Evolutionary conservation across 164 flowering plant genomes (phyloP).

Genomic region (Liriodendron chinense): DNA sequence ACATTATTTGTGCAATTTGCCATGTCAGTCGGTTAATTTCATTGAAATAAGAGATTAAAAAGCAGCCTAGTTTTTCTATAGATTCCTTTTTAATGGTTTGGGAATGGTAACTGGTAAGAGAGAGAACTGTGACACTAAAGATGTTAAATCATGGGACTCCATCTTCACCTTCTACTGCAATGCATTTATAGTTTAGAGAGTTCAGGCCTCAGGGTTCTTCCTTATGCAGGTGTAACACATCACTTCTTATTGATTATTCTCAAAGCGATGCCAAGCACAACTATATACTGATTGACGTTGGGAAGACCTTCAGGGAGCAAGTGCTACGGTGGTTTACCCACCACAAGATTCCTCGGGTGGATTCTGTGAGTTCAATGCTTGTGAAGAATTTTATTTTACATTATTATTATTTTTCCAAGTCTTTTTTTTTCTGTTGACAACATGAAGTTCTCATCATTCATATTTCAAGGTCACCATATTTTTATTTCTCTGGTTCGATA

Average conservation of each 20-base stretch:
- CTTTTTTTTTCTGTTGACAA: too few species aligned
- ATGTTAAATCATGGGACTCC: background rate
- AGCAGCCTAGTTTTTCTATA: too few species aligned
- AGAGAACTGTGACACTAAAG: background rate
- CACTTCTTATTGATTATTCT: slow-evolving; percentile 81
- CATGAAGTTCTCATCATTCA: too few species aligned
- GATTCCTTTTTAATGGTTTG: background rate
- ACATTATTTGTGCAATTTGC: too few species aligned
- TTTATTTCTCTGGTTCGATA: too few species aligned
- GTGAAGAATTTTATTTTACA: background rate
- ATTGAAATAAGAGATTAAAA: too few species aligned
- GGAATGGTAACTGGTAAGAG: background rate
- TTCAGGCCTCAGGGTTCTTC: background rate
- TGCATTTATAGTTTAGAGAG: slow-evolving; percentile 3
- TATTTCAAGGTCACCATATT: too few species aligned
- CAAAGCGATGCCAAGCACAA: slow-evolving; percentile 49
- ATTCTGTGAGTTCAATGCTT: slow-evolving; percentile 55
- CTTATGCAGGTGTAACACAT: slow-evolving; percentile 85
- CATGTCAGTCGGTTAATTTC: too few species aligned
- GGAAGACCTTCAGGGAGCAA: slow-evolving; percentile 93
- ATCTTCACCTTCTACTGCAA: background rate
- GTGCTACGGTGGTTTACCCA: slow-evolving; percentile 88
- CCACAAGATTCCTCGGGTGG: slow-evolving; percentile 78
- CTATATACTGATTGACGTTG: slow-evolving; percentile 86
- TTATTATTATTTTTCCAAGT: too few species aligned